Evolutionary conservation across 129 eudicot species (phyloP).

Genomic region (Artemisia annua): DNA sequence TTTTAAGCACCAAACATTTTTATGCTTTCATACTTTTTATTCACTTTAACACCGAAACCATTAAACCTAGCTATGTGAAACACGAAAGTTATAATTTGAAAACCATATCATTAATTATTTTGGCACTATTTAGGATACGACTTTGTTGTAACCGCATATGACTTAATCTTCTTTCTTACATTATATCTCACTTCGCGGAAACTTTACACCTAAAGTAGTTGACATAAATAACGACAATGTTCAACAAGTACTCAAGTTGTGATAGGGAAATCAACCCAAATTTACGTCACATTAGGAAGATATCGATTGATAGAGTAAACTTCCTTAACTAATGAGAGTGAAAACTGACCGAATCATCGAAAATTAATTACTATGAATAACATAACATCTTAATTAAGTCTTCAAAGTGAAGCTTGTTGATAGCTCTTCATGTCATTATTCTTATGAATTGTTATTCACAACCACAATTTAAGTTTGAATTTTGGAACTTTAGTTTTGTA

Average conservation of each 20-base stretch:
- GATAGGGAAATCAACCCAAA: background rate
- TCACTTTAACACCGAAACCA: constrained; percentile 9
- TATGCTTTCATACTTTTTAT: background rate
- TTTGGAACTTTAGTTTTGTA: too few relatives aligned
- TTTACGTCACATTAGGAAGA: background rate
- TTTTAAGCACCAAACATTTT: background rate
- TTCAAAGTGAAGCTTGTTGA: too few relatives aligned
- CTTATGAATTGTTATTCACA: too few relatives aligned
- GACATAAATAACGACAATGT: background rate
- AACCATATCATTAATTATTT: background rate
- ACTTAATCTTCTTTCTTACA: background rate
- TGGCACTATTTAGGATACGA: background rate
- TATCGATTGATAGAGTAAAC: too few relatives aligned
- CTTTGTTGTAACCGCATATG: background rate
- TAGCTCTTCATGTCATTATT: too few relatives aligned
- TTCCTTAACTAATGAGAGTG: too few relatives aligned
- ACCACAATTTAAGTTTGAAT: too few relatives aligned
- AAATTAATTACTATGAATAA: too few relatives aligned
- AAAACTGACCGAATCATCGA: too few relatives aligned
- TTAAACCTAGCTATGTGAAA: background rate
- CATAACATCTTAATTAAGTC: too few relatives aligned
- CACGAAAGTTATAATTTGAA: background rate
- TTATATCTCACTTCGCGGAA: background rate
- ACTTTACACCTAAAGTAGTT: background rate
- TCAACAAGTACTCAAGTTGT: background rate